Percentiles rank a stretch among this genome's conserved stretches.
phyloP scores from a whole-genome alignment of 1,139 yeast species.

The Scheffersomyces stambukii region DNA sequence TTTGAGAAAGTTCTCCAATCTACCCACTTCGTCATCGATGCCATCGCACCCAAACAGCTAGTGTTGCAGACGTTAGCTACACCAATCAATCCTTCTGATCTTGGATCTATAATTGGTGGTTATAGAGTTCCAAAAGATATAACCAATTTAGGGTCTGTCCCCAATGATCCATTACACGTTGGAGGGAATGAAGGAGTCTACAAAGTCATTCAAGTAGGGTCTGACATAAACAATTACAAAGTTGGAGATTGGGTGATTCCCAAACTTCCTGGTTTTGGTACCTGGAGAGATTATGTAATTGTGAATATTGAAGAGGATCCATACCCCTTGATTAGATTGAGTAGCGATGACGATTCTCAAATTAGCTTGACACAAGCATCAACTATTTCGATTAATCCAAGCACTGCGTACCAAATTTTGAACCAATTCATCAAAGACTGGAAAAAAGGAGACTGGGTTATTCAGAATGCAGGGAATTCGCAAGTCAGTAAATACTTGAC shows the following conservation, averaged over 20 bases:
- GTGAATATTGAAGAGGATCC: conserved; percentile 15
- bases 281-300: conserved; percentile 32
- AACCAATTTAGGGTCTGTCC: conserved; percentile 43
- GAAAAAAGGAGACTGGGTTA: conserved; percentile 29
- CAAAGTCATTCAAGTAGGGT: conserved; percentile 23
- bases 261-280: conserved; percentile 27
- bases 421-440: conserved; percentile 25
- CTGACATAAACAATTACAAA: conserved; percentile 14
- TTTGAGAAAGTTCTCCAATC: conserved; percentile 12
- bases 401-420: conserved; percentile 30
- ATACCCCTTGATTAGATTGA: conserved; percentile 20
- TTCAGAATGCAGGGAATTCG: conserved; percentile 34
- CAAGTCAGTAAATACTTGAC: conserved; percentile 28
- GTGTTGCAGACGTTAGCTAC: conserved; percentile 63
- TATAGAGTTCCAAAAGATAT: conserved; percentile 72
- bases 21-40: conserved; percentile 28
- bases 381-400: conserved; percentile 31
- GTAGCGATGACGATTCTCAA: too few relatives aligned
- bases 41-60: conserved; percentile 37
- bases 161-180: conserved; percentile 57
- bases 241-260: conserved; percentile 33
- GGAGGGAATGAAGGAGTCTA: conserved; percentile 60
- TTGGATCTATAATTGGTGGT: conserved; percentile 89
- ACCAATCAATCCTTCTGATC: conserved; percentile 89
- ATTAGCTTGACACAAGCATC: conserved; percentile 27